A percentile compares a stretch with the other conserved stretches of the same genome.
These are phyloP conservation scores for Nothophoma quercina DNA, from an alignment of 2,329 filamentous ascomycete genomes.

Conservation along the genomic window DNA sequence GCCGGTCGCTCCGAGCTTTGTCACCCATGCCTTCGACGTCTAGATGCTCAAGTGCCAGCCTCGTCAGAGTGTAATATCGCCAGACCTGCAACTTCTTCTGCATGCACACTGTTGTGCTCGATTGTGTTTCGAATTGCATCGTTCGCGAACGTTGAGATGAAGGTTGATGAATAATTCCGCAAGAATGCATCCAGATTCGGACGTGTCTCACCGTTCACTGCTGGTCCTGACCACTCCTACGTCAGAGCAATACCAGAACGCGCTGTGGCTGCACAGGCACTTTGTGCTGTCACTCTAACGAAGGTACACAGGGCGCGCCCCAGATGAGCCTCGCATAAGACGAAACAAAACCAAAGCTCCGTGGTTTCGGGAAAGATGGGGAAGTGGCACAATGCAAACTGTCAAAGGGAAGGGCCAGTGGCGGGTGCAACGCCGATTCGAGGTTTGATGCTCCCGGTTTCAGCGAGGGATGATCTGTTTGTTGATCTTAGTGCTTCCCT, in stretches of 20 bases:
- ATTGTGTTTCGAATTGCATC: not conserved
- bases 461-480: constrained; percentile 12
- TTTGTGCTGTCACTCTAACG: constrained; percentile 1
- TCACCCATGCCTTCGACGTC: not conserved
- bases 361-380: constrained; percentile 12
- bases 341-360: constrained; percentile 14
- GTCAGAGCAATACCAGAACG: constrained; percentile 2
- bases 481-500: constrained; percentile 3
- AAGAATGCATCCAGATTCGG: not conserved
- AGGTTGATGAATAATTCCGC: not conserved
- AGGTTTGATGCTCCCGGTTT: constrained; percentile 15
- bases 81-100: not conserved
- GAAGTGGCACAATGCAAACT: constrained; percentile 7
- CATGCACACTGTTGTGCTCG: not conserved
- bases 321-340: constrained; percentile 15
- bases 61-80: not conserved
- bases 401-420: constrained; percentile 6
- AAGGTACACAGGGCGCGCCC: constrained; percentile 2
- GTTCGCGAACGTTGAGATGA: not conserved
- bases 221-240: not conserved
- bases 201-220: not conserved
- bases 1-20: not conserved
- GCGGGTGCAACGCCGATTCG: constrained; percentile 1
- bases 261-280: constrained; percentile 10
- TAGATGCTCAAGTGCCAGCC: not conserved